Conservation (phyloP, 805 yeast species). For the Candida dajiaensis region DNA sequence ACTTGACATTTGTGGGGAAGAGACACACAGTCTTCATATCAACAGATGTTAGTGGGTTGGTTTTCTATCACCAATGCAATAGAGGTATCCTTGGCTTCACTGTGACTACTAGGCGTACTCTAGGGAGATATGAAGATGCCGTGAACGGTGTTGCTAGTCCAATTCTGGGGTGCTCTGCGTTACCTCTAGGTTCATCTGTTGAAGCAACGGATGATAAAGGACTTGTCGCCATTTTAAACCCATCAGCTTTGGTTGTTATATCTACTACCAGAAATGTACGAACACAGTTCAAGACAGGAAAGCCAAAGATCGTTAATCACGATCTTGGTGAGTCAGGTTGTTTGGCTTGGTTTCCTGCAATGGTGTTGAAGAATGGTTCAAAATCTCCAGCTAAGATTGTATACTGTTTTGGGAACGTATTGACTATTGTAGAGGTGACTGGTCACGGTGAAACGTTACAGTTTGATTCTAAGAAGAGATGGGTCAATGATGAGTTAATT, state of each 20-base stretch:
- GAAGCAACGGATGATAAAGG: constrained; percentile 55
- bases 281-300: constrained; percentile 49
- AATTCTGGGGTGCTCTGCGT: constrained; percentile 37
- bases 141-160: constrained; percentile 20
- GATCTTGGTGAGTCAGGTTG: constrained; percentile 36
- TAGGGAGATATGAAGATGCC: constrained; percentile 40
- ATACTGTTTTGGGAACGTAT: constrained; percentile 59
- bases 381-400: constrained; percentile 45
- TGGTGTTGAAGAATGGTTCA: constrained; percentile 19
- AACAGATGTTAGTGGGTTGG: constrained; percentile 49
- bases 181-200: constrained; percentile 56
- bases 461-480: constrained; percentile 36
- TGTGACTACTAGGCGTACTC: constrained; percentile 40
- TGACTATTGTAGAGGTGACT: constrained; percentile 49
- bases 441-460: constrained; percentile 28
- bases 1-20: constrained; percentile 41
- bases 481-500: constrained; percentile 43
- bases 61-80: constrained; percentile 59
- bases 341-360: constrained; percentile 61
- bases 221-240: constrained; percentile 53
- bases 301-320: constrained; percentile 34
- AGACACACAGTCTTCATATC: constrained; percentile 52
- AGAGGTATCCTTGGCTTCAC: constrained; percentile 49
- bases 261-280: constrained; percentile 46
- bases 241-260: constrained; percentile 42